A percentile compares a stretch with the other conserved stretches of the same genome.
phyloP scores from a whole-genome alignment of 164 flowering plant species.

The Tinospora cordifolia region DNA sequence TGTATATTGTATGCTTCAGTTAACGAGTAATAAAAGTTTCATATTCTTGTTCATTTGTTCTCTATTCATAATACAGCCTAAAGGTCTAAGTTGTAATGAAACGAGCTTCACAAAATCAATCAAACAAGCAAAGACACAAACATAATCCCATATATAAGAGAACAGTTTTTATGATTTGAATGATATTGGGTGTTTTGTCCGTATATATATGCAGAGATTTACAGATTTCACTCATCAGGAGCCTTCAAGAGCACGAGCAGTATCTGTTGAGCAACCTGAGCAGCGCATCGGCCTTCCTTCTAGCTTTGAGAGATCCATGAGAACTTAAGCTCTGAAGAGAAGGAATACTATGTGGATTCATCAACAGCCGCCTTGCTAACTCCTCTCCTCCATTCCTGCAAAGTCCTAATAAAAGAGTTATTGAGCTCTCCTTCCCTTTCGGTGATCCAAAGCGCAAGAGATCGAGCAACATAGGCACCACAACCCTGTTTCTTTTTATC shows the following conservation, averaged over 20 bases:
- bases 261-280: conserved; percentile 56
- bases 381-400: conserved; percentile 65
- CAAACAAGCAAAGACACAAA: conserved; percentile 4
- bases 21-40: conserved; percentile 6
- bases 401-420: conserved; percentile 51
- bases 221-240: conserved; percentile 13
- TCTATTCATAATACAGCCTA: no score
- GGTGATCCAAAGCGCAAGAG: conserved; percentile 55
- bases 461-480: conserved; percentile 48
- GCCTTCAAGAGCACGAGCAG: conserved; percentile 36
- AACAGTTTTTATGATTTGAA: no score
- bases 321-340: conserved; percentile 48
- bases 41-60: no score
- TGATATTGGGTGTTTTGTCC: no score
- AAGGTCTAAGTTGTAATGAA: no score
- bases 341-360: conserved; percentile 52
- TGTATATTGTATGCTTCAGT: conserved; percentile 2
- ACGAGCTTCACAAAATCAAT: neutral
- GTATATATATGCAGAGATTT: neutral
- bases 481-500: conserved; percentile 33
- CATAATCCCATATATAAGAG: no score
- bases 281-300: conserved; percentile 60
- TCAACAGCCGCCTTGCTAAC: conserved; percentile 37
- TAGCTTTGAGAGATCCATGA: conserved; percentile 51
- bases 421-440: conserved; percentile 64